phyloP scores from a whole-genome alignment of 2,329 filamentous ascomycete genomes.

The Colletotrichum abscissum region DNA sequence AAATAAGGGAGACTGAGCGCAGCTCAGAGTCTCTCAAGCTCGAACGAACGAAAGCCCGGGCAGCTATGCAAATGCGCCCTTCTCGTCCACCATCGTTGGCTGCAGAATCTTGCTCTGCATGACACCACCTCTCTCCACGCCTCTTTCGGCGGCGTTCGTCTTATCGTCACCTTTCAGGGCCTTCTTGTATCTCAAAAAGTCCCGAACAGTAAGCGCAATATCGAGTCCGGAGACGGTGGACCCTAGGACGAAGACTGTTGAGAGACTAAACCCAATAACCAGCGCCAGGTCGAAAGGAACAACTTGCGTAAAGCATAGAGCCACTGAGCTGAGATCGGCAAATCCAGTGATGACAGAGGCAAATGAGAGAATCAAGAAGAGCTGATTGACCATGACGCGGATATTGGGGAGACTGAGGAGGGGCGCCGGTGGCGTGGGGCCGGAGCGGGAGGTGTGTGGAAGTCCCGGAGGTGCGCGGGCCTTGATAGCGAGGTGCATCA shows the following conservation, averaged over 20 bases:
- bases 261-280: conserved; percentile 40
- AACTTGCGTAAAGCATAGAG: conserved; percentile 42
- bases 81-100: conserved; percentile 1
- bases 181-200: conserved; percentile 16
- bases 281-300: conserved; percentile 43
- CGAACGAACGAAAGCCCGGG: too few relatives aligned
- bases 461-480: conserved; percentile 8
- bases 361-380: conserved; percentile 41
- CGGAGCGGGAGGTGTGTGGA: conserved; percentile 3
- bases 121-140: conserved; percentile 4
- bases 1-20: background rate
- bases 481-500: conserved; percentile 41
- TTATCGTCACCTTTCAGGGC: background rate
- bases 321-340: conserved; percentile 41
- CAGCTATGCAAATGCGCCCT: background rate
- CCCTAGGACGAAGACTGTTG: conserved; percentile 39
- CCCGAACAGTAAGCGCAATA: conserved; percentile 30
- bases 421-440: background rate
- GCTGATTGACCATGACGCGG: conserved; percentile 40
- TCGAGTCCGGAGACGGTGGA: conserved; percentile 39
- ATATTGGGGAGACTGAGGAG: conserved; percentile 26
- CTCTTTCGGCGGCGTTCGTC: background rate
- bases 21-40: conserved; percentile 2
- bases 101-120: background rate
- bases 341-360: conserved; percentile 43